Conservation (phyloP, 768 basidiomycete species). For the Macrolepiota albuminosa region DNA sequence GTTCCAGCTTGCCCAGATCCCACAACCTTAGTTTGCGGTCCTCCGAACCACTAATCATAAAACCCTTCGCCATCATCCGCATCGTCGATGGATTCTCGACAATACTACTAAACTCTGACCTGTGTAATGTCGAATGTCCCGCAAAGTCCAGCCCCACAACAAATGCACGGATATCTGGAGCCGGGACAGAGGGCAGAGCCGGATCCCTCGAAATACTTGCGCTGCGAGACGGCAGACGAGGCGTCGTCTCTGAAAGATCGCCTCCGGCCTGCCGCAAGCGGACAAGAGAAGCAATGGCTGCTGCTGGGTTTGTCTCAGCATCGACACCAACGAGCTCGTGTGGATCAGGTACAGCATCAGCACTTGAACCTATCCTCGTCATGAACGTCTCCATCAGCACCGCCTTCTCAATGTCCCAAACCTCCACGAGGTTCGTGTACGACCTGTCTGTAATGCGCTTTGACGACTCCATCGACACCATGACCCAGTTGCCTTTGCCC, state of each 20-base stretch:
- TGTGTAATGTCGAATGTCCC: conserved; percentile 51
- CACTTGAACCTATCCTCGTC: conserved; percentile 42
- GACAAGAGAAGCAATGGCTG: conserved; percentile 79
- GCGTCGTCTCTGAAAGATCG: conserved; percentile 20
- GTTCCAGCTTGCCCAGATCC: conserved; percentile 73
- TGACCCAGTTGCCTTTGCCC: conserved; percentile 86
- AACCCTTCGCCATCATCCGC: conserved; percentile 52
- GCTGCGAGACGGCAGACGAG: conserved; percentile 28
- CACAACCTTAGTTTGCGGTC: conserved; percentile 85
- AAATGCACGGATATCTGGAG: conserved; percentile 65
- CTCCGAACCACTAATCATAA: conserved; percentile 84
- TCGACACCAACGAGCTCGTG: conserved; percentile 47
- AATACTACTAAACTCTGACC: conserved; percentile 45
- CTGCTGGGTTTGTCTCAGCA: conserved; percentile 60
- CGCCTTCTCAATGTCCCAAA: conserved; percentile 90
- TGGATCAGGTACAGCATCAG: conserved; percentile 50
- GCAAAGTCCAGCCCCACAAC: conserved; percentile 76
- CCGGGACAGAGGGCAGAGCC: conserved; percentile 41
- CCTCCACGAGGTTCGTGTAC: conserved; percentile 63
- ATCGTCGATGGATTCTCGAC: conserved; percentile 33
- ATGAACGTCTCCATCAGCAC: conserved; percentile 76
- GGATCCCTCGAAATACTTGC: conserved; percentile 23
- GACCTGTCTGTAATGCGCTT: conserved; percentile 36
- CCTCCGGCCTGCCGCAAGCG: conserved; percentile 48
- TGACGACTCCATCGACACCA: conserved; percentile 70